Evolutionary conservation across 345 rosid species (phyloP).

Genomic region (Triadica sebifera): DNA sequence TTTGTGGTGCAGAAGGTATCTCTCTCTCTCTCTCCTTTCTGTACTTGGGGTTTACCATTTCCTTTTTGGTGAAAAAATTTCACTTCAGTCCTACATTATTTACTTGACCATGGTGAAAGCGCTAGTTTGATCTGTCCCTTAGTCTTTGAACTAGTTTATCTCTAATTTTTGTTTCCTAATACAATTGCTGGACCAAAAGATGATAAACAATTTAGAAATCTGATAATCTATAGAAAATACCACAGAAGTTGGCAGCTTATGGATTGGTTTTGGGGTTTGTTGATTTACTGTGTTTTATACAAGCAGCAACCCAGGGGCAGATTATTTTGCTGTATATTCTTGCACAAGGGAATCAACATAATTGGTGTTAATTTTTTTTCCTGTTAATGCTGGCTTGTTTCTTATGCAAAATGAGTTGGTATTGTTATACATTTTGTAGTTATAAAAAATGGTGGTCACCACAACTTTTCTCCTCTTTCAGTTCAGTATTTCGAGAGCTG

Average conservation of each 20-base stretch:
- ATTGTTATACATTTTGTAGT: not conserved
- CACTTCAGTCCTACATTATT: not conserved
- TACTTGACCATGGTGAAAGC: not conserved
- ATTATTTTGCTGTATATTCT: not conserved
- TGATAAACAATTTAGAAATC: not conserved
- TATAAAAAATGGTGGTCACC: not conserved
- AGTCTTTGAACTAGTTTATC: not conserved
- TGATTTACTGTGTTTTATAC: not conserved
- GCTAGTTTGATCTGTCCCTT: not conserved
- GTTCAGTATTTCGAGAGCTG: constrained; percentile 78
- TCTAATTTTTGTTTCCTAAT: not conserved
- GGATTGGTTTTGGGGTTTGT: not conserved
- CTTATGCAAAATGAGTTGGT: not conserved
- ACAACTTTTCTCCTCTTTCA: constrained; percentile 21
- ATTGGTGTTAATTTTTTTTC: not conserved
- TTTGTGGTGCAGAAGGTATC: constrained; percentile 94
- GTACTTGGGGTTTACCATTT: too few relatives aligned
- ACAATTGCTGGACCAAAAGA: not conserved
- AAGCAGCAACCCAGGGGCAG: not conserved
- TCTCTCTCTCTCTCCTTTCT: not conserved
- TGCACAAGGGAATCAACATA: not conserved
- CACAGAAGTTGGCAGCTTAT: not conserved
- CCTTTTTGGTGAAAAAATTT: not conserved
- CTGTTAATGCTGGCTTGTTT: not conserved
- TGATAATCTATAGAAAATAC: not conserved